Evolutionary conservation across 2,329 filamentous ascomycete genomes (phyloP).

Genomic region (Diplodia corticola): DNA sequence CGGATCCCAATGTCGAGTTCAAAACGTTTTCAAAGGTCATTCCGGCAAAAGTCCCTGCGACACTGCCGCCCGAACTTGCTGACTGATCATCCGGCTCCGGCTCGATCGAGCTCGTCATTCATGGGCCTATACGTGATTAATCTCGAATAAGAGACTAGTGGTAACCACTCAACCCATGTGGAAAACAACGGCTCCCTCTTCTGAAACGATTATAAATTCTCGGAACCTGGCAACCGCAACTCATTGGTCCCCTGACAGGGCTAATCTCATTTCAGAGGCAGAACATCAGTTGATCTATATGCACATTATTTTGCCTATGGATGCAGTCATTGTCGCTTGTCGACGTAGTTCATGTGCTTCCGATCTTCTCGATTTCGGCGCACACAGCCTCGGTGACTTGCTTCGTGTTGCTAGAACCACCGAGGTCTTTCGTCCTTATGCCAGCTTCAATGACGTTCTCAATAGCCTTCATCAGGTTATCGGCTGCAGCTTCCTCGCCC

Average conservation of each 20-base stretch:
- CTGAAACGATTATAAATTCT: not conserved
- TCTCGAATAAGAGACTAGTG: not conserved
- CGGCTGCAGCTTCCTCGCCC: slow-evolving; percentile 59
- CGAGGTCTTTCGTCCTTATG: slow-evolving; percentile 61
- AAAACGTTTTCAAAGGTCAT: slow-evolving; percentile 46
- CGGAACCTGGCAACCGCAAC: not conserved
- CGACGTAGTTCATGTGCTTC: slow-evolving; percentile 28
- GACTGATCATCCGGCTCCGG: not conserved
- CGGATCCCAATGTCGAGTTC: slow-evolving; percentile 56
- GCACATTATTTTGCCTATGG: not conserved
- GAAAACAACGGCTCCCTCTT: slow-evolving; percentile 3
- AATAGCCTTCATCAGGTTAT: slow-evolving; percentile 58
- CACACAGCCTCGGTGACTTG: slow-evolving; percentile 61
- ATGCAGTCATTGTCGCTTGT: not conserved
- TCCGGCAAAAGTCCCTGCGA: slow-evolving; percentile 30
- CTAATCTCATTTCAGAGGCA: not conserved
- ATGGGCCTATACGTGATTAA: not conserved
- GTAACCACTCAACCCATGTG: not conserved
- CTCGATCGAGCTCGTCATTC: not conserved
- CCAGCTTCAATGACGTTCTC: slow-evolving; percentile 60
- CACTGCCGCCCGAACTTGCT: slow-evolving; percentile 19
- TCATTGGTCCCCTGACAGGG: not conserved
- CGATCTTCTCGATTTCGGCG: slow-evolving; percentile 51
- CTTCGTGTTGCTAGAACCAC: slow-evolving; percentile 57
- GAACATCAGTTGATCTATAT: not conserved